Evolutionary conservation across 305 asterid genomes (phyloP), one percentile per base, ranked within the genome.

Genomic region (Fraxinus sp.): DNA sequence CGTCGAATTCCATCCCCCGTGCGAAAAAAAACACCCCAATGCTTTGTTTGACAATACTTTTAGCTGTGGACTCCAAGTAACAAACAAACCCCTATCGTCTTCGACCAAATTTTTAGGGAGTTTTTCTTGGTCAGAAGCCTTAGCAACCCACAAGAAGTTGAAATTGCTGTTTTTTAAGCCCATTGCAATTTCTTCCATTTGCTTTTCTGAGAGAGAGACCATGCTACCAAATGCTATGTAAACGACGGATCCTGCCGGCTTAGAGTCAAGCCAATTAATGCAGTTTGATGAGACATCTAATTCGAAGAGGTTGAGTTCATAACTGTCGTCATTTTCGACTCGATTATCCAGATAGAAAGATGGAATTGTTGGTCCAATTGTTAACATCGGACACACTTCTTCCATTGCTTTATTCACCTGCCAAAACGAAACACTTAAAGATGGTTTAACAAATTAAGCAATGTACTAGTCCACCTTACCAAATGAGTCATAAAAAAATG

Each of bases 211-310:
- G 3, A 93, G 84, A 46, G 77, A 82, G 62, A 82, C 93, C 97
- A 94, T 90, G 92, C 98, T 93, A 0, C 98, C 98, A 81, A 94
- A 94, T 57, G 97, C 92, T 22, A 90, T 77, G 85, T 89, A 93
- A 77, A 94, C 86, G 18, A 90, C 87, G 4, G 96, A 93, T 13
- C 88, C 86, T 72, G 62, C 82, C 1, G 94, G 91, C 81, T 91
- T 92, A 1, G 83, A 30, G 76, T 76, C 78, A 11, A 94, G 85
- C 98, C 97, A 94, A 11, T 86, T 57, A 13, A 80, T 55, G 85
- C 88, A 79, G 6, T 84, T 76, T 1, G 73, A 73, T 2, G 88
- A 78, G 5, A 87, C 79, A 64, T 91, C 95, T 0, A 87, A 68
- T 2, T 86, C 87, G 79, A 88, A 91, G 22, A 92, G 91, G 83